Conservation (phyloP, 345 rosid genomes). For the Eucalyptus viminalis region DNA sequence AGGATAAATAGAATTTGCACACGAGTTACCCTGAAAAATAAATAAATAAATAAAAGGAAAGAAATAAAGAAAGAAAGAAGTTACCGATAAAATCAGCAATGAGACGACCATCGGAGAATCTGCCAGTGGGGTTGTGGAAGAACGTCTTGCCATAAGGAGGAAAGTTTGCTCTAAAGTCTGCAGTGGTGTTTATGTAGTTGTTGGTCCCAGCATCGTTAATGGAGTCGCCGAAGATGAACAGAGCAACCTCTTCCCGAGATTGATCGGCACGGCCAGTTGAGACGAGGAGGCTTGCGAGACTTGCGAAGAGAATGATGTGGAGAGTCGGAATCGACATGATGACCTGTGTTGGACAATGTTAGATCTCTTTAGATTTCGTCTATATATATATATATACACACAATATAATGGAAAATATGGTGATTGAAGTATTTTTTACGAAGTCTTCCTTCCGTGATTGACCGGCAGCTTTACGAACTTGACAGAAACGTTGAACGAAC, state of each 20-base stretch:
- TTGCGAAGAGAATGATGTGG: too few species aligned
- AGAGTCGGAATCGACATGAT: too few species aligned
- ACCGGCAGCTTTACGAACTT: not conserved
- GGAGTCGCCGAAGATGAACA: too few species aligned
- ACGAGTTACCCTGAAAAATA: not conserved
- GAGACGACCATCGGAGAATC: constrained; percentile 29
- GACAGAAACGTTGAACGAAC: not conserved
- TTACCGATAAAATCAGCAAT: constrained; percentile 39
- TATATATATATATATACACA: too few species aligned
- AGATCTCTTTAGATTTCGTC: too few species aligned
- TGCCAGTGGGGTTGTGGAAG: constrained; percentile 29
- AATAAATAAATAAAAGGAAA: too few species aligned
- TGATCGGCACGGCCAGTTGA: too few species aligned
- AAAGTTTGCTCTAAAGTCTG: constrained; percentile 3
- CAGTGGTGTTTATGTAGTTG: constrained; percentile 19
- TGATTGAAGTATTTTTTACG: not conserved
- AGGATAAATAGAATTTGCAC: not conserved
- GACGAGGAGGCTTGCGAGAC: too few species aligned
- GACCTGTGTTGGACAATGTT: too few species aligned
- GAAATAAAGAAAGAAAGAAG: not conserved
- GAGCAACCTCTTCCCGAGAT: too few species aligned
- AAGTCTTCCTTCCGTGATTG: not conserved
- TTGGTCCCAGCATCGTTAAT: constrained; percentile 31
- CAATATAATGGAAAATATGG: too few species aligned
- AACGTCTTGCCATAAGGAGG: constrained; percentile 31